These are phyloP conservation scores for Jatropha curcas DNA, from an alignment of 345 rosid species.

Conservation along the genomic window DNA sequence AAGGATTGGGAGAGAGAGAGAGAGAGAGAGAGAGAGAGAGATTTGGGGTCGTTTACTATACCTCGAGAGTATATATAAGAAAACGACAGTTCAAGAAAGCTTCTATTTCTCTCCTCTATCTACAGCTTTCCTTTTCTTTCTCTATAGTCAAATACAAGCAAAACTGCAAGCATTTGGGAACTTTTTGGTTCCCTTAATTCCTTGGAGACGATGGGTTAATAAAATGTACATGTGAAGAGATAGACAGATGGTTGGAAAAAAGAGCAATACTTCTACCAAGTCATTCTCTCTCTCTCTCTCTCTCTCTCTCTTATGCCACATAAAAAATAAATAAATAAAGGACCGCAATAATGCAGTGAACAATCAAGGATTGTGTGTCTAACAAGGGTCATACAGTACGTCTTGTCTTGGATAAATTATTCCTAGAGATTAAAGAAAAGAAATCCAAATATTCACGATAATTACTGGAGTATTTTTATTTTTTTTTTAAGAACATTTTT, in stretches of 20 bases:
- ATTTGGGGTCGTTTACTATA: constrained; percentile 19
- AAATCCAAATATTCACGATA: no score
- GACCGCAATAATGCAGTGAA: not conserved
- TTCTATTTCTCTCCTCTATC: constrained; percentile 9
- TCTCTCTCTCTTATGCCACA: not conserved
- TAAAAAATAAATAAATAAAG: not conserved
- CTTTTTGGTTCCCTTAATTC: not conserved
- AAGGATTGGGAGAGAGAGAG: not conserved
- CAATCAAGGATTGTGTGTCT: not conserved
- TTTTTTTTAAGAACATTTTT: no score
- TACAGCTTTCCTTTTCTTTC: constrained; percentile 5
- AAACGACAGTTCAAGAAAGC: constrained; percentile 48
- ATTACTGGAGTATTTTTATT: no score
- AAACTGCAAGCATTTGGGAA: not conserved
- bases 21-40: constrained; percentile 8
- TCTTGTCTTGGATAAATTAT: no score
- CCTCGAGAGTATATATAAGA: constrained; percentile 58
- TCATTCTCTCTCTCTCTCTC: not conserved
- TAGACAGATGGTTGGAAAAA: not conserved
- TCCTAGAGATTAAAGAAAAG: no score
- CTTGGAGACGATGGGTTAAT: constrained; percentile 18
- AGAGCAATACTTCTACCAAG: not conserved
- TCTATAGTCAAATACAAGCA: constrained; percentile 12
- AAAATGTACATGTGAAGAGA: not conserved
- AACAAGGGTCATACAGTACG: no score